Base-by-base conservation (phyloP, 208 protist species). In the Wallacemonas sp. region DNA sequence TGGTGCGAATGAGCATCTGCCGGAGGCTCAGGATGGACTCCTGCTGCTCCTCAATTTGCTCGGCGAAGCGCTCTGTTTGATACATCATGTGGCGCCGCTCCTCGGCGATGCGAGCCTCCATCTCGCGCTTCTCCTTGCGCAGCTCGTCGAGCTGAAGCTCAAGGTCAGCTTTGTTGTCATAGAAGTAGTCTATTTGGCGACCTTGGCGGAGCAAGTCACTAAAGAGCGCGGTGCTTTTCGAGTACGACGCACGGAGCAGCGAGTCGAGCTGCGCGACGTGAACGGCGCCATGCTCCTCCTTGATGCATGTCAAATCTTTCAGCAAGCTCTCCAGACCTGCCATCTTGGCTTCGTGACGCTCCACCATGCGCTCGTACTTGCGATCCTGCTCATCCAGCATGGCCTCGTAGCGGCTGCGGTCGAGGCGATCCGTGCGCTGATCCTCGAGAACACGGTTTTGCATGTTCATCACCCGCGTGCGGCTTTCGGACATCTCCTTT, bases 141-240 rank as follows among this genome's bases (percentile, higher is more conserved):
- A 80, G 47, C 56, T 83, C 63, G 30, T 93, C 86, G n/a, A 96
- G 30, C 63, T 90, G 77, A 5, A 41, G 61, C 60, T 94, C 87
- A 21, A 92, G 56, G 27, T 69, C 54, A 0, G 67, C 58, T 49
- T 91, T 94, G 27, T 68, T 75, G 1, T 85, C 77, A 64, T 88
- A 85, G 9, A 96, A 74, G 19, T 84, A 44, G 62, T 94, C 76
- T 28, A 94, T 81, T 58, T 93, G 86, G 3, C 75, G 68, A 2
- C 84, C 75, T 51, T 96, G 90, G 28, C 83, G 85, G 44, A 94
- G 58, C 45, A 96, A 30, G 62, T 96, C 90, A 61, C 77, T 80
- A 68, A 96, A 91, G 49, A 96, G 80, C 4, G 86, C 75, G 15
- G 87, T 86, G 73, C 80, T 96, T 69, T 96, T 96, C 5, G 82